Conservation (phyloP, 2,329 filamentous ascomycete species). For the Leptographium radiaticola region DNA sequence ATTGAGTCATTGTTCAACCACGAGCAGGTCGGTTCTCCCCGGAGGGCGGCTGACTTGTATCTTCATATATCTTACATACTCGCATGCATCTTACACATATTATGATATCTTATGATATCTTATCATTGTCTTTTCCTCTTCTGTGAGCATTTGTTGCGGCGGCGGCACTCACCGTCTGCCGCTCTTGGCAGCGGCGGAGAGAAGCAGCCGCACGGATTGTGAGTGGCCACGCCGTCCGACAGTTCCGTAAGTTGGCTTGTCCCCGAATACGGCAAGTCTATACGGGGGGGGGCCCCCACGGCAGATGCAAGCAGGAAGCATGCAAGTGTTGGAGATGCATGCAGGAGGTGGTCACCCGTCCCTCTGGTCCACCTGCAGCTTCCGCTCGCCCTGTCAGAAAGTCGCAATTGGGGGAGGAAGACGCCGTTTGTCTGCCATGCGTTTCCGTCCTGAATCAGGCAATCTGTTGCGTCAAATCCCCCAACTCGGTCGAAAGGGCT, state of each 20-base stretch:
- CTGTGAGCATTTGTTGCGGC: no score
- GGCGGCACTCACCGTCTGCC: no score
- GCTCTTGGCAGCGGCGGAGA: no score
- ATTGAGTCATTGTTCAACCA: no score
- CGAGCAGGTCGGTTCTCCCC: no score
- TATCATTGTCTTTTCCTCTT: no score
- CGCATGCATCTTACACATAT: background rate
- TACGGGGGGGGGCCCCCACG: slow-evolving; percentile 3
- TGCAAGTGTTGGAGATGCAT: background rate
- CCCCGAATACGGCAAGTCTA: slow-evolving; percentile 6
- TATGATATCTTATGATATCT: no score
- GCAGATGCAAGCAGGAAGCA: background rate
- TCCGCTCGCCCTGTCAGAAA: background rate
- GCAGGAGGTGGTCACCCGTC: background rate
- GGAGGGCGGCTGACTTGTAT: no score
- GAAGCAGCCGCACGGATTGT: background rate
- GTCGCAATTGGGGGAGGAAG: background rate
- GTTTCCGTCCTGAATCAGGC: background rate
- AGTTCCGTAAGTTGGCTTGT: background rate
- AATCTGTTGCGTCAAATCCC: background rate
- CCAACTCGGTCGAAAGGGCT: background rate
- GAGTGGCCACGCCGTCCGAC: background rate
- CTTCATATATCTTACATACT: no score
- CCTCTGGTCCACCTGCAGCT: background rate
- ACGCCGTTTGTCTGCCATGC: background rate